These are phyloP conservation scores for Macrophomina phaseolina DNA, from an alignment of 2,329 filamentous ascomycete species.

Conservation along the genomic window DNA sequence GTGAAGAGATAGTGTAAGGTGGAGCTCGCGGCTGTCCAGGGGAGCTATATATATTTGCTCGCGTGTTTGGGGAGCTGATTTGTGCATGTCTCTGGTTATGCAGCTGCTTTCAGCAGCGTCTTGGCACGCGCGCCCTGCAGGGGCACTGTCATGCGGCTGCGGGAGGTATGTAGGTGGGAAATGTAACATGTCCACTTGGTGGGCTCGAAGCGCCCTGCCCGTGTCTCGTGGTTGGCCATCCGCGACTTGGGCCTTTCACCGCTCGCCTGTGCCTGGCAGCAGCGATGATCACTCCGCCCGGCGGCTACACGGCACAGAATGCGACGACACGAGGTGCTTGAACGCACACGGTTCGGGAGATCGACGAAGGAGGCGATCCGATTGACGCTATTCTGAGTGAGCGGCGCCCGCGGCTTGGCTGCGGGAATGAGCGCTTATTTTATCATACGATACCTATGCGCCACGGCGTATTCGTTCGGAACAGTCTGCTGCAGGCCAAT, in stretches of 20 bases:
- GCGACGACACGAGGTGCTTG: background rate
- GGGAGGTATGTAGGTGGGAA: background rate
- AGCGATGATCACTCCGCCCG: background rate
- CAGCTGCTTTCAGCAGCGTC: background rate
- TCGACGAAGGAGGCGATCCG: background rate
- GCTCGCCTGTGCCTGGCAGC: slow-evolving; percentile 8
- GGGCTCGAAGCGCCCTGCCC: slow-evolving; percentile 21
- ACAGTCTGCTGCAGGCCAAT: background rate
- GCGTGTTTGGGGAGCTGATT: background rate
- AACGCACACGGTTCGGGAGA: background rate
- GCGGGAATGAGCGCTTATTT: background rate
- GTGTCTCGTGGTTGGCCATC: background rate
- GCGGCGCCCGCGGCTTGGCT: background rate
- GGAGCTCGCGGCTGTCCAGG: background rate
- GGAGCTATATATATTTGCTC: background rate
- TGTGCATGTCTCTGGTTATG: background rate
- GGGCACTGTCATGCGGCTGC: background rate
- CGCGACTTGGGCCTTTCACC: background rate
- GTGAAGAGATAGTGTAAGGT: background rate
- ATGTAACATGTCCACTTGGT: background rate
- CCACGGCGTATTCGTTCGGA: background rate
- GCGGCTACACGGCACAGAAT: background rate
- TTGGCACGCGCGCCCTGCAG: slow-evolving; percentile 3
- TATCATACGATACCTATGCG: background rate
- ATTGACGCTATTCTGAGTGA: background rate